Conservation (phyloP, 1,139 yeast species). For the Diutina pseudorugosa region DNA sequence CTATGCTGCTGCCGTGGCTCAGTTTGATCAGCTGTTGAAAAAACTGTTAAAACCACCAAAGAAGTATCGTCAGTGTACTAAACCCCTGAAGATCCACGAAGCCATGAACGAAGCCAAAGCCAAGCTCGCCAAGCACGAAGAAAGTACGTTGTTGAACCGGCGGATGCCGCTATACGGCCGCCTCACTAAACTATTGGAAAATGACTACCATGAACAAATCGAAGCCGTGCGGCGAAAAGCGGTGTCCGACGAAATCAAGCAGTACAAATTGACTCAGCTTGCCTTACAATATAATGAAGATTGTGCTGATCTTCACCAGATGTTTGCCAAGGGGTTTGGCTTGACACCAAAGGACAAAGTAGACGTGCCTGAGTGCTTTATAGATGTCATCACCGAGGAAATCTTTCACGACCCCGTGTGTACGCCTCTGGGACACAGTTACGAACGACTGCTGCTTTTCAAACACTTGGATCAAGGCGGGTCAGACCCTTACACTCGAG, state of each 20-base stretch:
- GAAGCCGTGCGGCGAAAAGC: background rate
- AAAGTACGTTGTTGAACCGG: too few species aligned
- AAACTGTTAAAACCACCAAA: background rate
- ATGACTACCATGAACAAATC: background rate
- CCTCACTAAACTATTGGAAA: background rate
- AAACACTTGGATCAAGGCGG: background rate
- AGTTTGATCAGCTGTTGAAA: background rate
- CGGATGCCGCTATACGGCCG: background rate
- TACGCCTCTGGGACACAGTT: background rate
- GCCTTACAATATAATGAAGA: background rate
- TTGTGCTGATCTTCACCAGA: background rate
- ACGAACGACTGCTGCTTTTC: background rate
- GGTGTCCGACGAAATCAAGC: background rate
- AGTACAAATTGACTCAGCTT: background rate
- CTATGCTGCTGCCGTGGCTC: background rate
- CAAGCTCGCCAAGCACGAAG: background rate
- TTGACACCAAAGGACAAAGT: background rate
- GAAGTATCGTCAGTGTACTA: background rate
- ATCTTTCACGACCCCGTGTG: constrained; percentile 1
- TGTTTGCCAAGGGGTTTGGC: background rate
- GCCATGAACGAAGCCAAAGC: background rate
- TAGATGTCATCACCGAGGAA: background rate
- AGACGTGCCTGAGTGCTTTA: background rate
- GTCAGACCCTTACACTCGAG: background rate
- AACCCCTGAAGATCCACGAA: background rate